Evolutionary conservation across 2,329 filamentous ascomycete genomes (phyloP), one percentile per base, ranked within the genome.

Genomic region (Botrytis sinoallii): DNA sequence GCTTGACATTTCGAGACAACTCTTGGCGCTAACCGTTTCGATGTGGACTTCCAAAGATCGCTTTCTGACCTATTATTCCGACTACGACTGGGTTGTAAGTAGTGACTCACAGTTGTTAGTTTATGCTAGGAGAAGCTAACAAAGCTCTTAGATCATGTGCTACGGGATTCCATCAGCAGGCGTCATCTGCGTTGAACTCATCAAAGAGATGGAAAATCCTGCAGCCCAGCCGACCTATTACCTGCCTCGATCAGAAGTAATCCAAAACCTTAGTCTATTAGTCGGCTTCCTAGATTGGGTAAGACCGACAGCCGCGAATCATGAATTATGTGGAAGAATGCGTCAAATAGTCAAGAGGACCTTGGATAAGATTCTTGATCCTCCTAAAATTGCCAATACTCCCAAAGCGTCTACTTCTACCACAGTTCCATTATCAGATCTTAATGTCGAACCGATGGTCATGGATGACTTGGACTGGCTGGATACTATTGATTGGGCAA

Each of bases 221-320:
- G 32, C 77, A 78, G 52, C 79, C 80, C 14, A 40, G 44, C 71
- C 76, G 1, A 80, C 6, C 80, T 83, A 46, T 81, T 75, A 22
- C 78, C 79, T 87, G 18, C 85, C 83, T 3, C 82, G 85, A 0
- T 86, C 85, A 0, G 84, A 82, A 57, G 85, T 88, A 9, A 84
- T 87, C 42, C 85, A 87, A 75, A 85, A 87, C 71, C 81, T 88
- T 2, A 86, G 84, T 74, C 83, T 88, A 1, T 80, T 88, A 0
- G 83, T 87, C 4, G 85, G 84, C 0, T 88, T 87, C 71, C 81
- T 88, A 20, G 85, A 86, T 71, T 88, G 86, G 86, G 82, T 87
- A 1, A 81, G 82, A 4, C 85, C 85, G 0, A 82, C 83, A 2
- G 84, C 84, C 0, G 85, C 85, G 1, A 88, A 88, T 46, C 83